Conservation (phyloP, 2,329 filamentous ascomycete genomes). For the Lachnellula hyalina region DNA sequence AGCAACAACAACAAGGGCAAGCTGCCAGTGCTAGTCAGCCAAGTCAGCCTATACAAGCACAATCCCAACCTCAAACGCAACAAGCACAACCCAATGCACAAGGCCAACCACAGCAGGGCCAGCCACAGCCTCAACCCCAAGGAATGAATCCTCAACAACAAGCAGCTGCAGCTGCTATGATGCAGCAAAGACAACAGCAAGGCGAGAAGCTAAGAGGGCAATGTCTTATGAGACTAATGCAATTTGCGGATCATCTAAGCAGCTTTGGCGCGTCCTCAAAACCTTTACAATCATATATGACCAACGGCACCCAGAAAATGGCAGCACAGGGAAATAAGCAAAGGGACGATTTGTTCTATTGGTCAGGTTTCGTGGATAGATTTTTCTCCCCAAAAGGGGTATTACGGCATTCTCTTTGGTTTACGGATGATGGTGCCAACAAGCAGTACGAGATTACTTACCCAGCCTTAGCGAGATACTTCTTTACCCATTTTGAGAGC, state of each 20-base stretch:
- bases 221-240: slow-evolving; percentile 54
- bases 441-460: slow-evolving; percentile 86
- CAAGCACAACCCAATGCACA: slow-evolving; percentile 38
- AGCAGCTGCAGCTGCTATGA: slow-evolving; percentile 32
- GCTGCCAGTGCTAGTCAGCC: slow-evolving; percentile 33
- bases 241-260: slow-evolving; percentile 58
- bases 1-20: slow-evolving; percentile 45
- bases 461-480: slow-evolving; percentile 79
- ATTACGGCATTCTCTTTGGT: slow-evolving; percentile 66
- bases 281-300: slow-evolving; percentile 22
- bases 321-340: slow-evolving; percentile 47
- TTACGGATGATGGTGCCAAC: slow-evolving; percentile 51
- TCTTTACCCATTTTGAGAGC: slow-evolving; percentile 81
- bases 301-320: slow-evolving; percentile 15
- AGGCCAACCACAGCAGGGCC: slow-evolving; percentile 35
- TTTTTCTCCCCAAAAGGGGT: slow-evolving; percentile 78
- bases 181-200: slow-evolving; percentile 36
- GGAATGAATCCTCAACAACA: slow-evolving; percentile 35
- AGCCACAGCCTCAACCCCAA: slow-evolving; percentile 36
- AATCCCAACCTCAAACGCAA: slow-evolving; percentile 37
- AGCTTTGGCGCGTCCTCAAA: slow-evolving; percentile 46
- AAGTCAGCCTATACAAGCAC: slow-evolving; percentile 39
- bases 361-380: slow-evolving; percentile 71
- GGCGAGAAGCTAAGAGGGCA: slow-evolving; percentile 44
- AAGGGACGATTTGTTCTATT: slow-evolving; percentile 66